phyloP scores from a whole-genome alignment of 306 rosid species.

The Elaeagnus macrophylla region DNA sequence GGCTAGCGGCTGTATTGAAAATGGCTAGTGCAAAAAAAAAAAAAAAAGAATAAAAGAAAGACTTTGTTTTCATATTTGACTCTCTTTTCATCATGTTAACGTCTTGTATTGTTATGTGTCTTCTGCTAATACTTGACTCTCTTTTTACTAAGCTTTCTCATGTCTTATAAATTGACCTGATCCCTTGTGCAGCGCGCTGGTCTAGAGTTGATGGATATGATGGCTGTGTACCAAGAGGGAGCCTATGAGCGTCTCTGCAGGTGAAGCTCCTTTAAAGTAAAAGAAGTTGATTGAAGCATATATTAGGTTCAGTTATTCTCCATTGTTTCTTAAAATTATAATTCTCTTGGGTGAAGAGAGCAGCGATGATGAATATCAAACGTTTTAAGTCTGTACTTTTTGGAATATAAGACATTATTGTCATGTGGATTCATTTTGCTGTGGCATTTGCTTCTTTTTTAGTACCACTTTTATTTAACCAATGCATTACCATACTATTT shows the following conservation, averaged over 20 bases:
- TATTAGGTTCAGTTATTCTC: background rate
- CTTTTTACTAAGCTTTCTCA: background rate
- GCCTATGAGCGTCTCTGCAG: conserved; percentile 98
- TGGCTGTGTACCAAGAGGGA: conserved; percentile 97
- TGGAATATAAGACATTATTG: no score
- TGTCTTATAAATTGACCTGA: background rate
- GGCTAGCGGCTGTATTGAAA: no score
- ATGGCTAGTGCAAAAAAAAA: no score
- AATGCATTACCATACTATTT: no score
- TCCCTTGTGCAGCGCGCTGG: conserved; percentile 70
- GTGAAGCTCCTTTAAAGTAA: conserved; percentile 25
- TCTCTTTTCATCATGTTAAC: no score
- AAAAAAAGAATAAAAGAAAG: no score
- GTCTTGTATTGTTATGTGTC: background rate
- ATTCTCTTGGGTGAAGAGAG: background rate
- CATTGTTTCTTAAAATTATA: background rate
- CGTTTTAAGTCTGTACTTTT: no score
- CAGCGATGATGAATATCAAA: background rate
- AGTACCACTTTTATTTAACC: no score
- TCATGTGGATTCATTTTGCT: no score
- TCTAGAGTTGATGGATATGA: conserved; percentile 94
- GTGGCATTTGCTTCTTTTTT: no score
- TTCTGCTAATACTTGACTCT: background rate
- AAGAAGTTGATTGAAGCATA: background rate
- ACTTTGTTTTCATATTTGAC: no score